phyloP scores from a whole-genome alignment of 2,329 filamentous ascomycete species.

The Plenodomus biglobosus region DNA sequence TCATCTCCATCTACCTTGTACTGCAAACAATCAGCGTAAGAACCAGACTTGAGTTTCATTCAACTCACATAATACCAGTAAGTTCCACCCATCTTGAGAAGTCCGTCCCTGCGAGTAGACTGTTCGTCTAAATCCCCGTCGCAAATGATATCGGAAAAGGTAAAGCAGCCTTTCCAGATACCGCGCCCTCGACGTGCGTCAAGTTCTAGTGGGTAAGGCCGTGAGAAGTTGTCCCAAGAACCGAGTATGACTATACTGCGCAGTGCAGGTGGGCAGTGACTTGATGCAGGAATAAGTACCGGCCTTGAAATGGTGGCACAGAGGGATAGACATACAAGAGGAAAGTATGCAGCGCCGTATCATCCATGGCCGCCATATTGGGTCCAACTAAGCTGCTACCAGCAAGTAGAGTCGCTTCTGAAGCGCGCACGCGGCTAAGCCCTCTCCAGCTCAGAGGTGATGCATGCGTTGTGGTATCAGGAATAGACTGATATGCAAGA shows the following conservation, averaged over 20 bases:
- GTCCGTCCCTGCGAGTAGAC: constrained; percentile 66
- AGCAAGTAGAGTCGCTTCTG: constrained; percentile 26
- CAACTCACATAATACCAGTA: constrained; percentile 91
- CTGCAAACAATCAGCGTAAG: constrained; percentile 49
- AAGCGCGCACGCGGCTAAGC: constrained; percentile 33
- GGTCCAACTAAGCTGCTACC: constrained; percentile 31
- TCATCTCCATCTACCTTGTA: constrained; percentile 81
- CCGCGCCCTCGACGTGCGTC: constrained; percentile 73
- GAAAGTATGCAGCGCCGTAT: constrained; percentile 68
- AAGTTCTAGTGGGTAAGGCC: constrained; percentile 76
- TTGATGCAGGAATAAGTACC: constrained; percentile 28
- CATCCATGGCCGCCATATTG: constrained; percentile 35
- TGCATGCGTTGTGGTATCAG: constrained; percentile 26
- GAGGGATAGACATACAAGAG: constrained; percentile 41
- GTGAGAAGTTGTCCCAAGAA: constrained; percentile 93
- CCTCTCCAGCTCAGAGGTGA: constrained; percentile 18
- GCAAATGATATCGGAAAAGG: constrained; percentile 81
- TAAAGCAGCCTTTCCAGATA: constrained; percentile 85
- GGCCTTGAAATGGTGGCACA: constrained; percentile 14
- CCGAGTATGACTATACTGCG: constrained; percentile 78
- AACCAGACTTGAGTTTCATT: background rate
- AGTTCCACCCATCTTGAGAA: constrained; percentile 85
- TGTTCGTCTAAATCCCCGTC: constrained; percentile 65
- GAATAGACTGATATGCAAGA: constrained; percentile 36
- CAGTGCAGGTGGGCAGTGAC: constrained; percentile 49